Base-by-base conservation (phyloP, 202 grass and related monocot genomes). In the Elaeis oleifera region DNA sequence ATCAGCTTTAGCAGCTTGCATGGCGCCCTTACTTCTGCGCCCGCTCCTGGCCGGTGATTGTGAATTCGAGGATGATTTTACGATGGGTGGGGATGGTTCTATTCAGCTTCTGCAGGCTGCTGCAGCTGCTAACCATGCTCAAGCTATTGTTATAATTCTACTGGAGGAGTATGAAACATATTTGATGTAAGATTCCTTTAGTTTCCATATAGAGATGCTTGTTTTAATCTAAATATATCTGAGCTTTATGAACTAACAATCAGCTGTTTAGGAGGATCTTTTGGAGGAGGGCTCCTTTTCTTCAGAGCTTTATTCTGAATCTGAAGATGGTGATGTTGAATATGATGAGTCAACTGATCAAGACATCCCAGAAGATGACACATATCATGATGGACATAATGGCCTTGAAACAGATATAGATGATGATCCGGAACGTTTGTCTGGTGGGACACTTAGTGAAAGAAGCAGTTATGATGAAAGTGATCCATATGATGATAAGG, bases 21-120 rank as follows among this genome's bases (percentile, higher is more conserved):
- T 97, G 94, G 88, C 94, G 21, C 94, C 94, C 60, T 89, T 99
- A 51, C 88, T 99, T 49, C 94, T 99, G 54, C 88, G 94, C 49
- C 88, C 94, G 55, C 80, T 99, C 56, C 82, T 99, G 81, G 82
- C 79, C 51, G 94, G 94, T 64, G 91, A 90, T 67, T 81, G 69
- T 76, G 84, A 80, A 75, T 69, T 85, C 51, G 94, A 99, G 64
- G 86, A 59, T 16, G 75, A 99, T 36, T 99, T 99, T 51, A 86
- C 68, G 74, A 91, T 89, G 80, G 80, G 65, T 44, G 85, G 85
- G 51, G 84, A 83, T 60, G 82, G 88, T 77, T 89, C 88, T 48
- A 76, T 89, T 79, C 94, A 97, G 75, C 88, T 97, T 65, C 82
- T 97, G 73, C 79, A 92, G 81, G 94, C 94, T 71, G 94, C 94